phyloP scores from a whole-genome alignment of 352 stramenopile species.

The Phytophthora sojae region DNA sequence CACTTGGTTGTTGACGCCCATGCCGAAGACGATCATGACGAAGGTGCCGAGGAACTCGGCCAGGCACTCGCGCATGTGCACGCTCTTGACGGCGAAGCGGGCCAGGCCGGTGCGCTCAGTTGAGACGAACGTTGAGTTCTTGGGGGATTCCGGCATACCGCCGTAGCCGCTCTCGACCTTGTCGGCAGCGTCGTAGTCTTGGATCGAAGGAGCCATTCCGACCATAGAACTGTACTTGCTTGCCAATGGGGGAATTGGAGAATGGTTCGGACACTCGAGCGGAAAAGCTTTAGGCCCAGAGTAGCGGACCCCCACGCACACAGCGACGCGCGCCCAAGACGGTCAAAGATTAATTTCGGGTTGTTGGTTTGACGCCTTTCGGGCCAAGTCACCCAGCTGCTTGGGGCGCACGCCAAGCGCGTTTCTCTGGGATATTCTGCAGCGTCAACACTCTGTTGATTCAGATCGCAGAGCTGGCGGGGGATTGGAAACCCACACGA shows the following conservation, averaged over 20 bases:
- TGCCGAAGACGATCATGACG: too few relatives aligned
- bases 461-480: conserved; percentile 1
- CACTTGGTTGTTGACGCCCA: too few relatives aligned
- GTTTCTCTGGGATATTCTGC: neutral
- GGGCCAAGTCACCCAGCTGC: neutral
- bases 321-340: neutral
- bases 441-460: conserved; percentile 9
- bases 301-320: neutral
- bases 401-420: conserved; percentile 12
- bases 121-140: conserved; percentile 49
- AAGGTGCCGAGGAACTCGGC: too few relatives aligned
- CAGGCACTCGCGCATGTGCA: too few relatives aligned
- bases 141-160: conserved; percentile 44
- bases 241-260: neutral
- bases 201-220: conserved; percentile 4
- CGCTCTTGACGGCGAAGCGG: too few relatives aligned
- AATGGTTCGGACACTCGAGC: neutral
- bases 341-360: conserved; percentile 2
- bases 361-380: conserved; percentile 1
- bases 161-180: conserved; percentile 32
- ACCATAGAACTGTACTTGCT: neutral
- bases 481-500: conserved; percentile 4
- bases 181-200: conserved; percentile 15
- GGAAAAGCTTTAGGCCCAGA: neutral
- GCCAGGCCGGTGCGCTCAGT: conserved; percentile 45